Conservation (phyloP, 1,139 yeast genomes). For the Debaryomyces sp. region DNA sequence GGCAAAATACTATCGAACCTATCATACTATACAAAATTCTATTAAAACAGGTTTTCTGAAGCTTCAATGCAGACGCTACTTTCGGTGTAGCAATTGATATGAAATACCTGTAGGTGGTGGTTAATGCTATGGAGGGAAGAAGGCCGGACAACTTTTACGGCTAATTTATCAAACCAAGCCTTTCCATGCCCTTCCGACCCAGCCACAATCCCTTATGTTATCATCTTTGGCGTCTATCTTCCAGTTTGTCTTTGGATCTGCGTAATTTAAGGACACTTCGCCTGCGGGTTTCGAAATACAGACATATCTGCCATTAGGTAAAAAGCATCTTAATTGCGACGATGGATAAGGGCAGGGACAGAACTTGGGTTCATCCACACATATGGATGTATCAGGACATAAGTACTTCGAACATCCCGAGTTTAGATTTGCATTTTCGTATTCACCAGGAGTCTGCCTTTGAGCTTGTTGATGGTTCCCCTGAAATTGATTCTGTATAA, state of each 20-base stretch:
- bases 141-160: slow-evolving; percentile 13
- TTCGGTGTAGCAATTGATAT: neutral
- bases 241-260: slow-evolving; percentile 54
- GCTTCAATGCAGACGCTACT: neutral
- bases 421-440: slow-evolving; percentile 33
- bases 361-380: slow-evolving; percentile 67
- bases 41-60: neutral
- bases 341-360: slow-evolving; percentile 93
- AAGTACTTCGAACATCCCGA: slow-evolving; percentile 66
- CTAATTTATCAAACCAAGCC: slow-evolving; percentile 29
- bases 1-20: neutral
- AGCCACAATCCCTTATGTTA: slow-evolving; percentile 73
- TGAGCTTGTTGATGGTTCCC: slow-evolving; percentile 21
- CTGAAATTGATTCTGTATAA: slow-evolving; percentile 34
- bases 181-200: slow-evolving; percentile 62
- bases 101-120: neutral
- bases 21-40: neutral
- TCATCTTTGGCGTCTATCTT: slow-evolving; percentile 54
- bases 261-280: slow-evolving; percentile 34
- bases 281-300: slow-evolving; percentile 85
- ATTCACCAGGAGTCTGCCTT: slow-evolving; percentile 27
- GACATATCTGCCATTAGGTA: slow-evolving; percentile 69
- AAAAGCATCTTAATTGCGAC: slow-evolving; percentile 77
- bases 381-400: slow-evolving; percentile 79
- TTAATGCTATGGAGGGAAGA: neutral